Base-by-base conservation (phyloP, 2,329 filamentous ascomycete species). In the Magnaporthiopsis incrustans region DNA sequence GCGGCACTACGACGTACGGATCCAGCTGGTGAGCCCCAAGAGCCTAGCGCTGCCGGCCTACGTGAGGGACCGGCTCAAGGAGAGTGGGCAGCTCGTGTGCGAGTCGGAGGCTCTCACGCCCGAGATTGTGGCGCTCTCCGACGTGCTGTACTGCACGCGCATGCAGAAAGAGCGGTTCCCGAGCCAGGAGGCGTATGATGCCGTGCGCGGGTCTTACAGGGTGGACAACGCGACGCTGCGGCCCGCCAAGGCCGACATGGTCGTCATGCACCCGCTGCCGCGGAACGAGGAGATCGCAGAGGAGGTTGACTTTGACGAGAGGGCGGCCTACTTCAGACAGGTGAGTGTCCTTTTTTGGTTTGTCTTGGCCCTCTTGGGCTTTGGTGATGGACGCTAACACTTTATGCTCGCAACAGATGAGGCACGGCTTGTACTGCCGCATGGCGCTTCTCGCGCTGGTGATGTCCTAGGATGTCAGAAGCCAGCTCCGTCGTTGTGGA, bases 271-370 rank as follows among this genome's bases (percentile, higher is more conserved):
- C 78, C 95, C 95, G 65, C 82, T 99, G 72, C 95, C 95, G 57
- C 85, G 95, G 72, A 98, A 98, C 73, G 87, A 89, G 69, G 95
- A 99, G 83, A 89, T 99, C 74, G 87, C 88, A 44, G 92, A 96
- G 78, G 95, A 99, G 81, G 92, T 99, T 61, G 95, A 99, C 78
- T 97, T 96, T 79, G 95, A 99, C 79, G 92, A 96, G 75, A 82
- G 95, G 71, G 95, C 95, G 65, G 94, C 95, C 64, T 99, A 99
- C 81, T 99, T 99, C 80, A 88, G 95, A 90, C 95, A 99, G 90
- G 94, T 97, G 79, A 87, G 90, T 84, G 67, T 27, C 62, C 26
- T 62, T 22, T 15, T 14, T 15, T 38, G 35, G 11, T 14, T 4
- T 10, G 35, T 30, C 27, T 30, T 53, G 44, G 38, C 12, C 35